These are phyloP conservation scores for Aureobasidium sp. DNA, from an alignment of 2,329 filamentous ascomycete genomes.

Conservation along the genomic window DNA sequence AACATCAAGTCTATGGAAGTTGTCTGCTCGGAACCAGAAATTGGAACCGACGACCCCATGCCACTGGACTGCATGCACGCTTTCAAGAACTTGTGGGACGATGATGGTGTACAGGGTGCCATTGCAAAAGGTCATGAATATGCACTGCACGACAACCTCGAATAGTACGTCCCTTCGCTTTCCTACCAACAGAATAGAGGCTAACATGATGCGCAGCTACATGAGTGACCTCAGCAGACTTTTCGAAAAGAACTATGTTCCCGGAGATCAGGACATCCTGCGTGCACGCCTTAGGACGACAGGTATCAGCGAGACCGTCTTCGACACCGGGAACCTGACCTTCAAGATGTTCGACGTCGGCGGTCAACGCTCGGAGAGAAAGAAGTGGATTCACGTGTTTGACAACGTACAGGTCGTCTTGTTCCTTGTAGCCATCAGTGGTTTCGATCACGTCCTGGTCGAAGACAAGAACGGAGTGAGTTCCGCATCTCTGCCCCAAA, in stretches of 20 bases:
- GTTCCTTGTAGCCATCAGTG: constrained; percentile 92
- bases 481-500: constrained; percentile 35
- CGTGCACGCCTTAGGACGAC: constrained; percentile 96
- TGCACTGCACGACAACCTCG: constrained; percentile 88
- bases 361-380: constrained; percentile 89
- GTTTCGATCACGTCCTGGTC: constrained; percentile 93
- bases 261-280: constrained; percentile 90
- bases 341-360: constrained; percentile 98
- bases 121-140: constrained; percentile 94
- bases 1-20: constrained; percentile 75
- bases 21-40: constrained; percentile 72
- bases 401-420: constrained; percentile 96
- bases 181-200: not conserved
- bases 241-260: constrained; percentile 68
- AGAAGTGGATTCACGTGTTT: constrained; percentile 99
- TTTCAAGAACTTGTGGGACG: constrained; percentile 77
- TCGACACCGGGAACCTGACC: constrained; percentile 88
- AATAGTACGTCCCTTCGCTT: constrained; percentile 60
- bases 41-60: constrained; percentile 73
- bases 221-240: constrained; percentile 61
- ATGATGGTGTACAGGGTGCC: constrained; percentile 76
- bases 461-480: constrained; percentile 66
- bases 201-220: constrained; percentile 55
- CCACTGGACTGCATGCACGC: constrained; percentile 71
- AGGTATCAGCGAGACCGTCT: constrained; percentile 93